phyloP scores from a whole-genome alignment of 2,329 filamentous ascomycete genomes.

The Trichophyton mentagrophytes region DNA sequence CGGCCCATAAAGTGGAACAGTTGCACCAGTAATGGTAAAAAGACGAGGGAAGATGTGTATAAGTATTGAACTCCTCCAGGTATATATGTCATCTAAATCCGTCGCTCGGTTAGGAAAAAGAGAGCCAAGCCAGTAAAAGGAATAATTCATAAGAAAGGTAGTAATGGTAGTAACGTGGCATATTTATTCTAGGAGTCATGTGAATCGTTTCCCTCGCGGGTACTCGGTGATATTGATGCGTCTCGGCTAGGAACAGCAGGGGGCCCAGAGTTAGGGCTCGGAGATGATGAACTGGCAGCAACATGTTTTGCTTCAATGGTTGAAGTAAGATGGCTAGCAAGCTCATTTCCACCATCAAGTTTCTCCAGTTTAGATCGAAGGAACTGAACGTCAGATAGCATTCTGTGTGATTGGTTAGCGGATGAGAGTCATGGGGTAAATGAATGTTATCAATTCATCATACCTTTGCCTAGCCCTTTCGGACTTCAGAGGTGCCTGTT shows the following conservation, averaged over 20 bases:
- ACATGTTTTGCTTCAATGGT: slow-evolving; percentile 29
- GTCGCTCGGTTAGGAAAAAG: background rate
- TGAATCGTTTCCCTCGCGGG: background rate
- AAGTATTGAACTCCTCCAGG: background rate
- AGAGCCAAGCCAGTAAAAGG: background rate
- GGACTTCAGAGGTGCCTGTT: slow-evolving; percentile 52
- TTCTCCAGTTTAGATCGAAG: slow-evolving; percentile 60
- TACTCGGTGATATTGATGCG: background rate
- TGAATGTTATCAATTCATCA: background rate
- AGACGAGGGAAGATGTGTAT: background rate
- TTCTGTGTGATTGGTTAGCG: slow-evolving; percentile 36
- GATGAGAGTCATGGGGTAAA: background rate
- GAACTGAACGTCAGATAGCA: slow-evolving; percentile 62
- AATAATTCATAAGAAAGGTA: background rate
- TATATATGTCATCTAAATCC: slow-evolving; percentile 2
- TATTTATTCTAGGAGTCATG: background rate
- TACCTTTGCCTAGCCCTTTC: slow-evolving; percentile 60
- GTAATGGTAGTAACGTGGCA: background rate
- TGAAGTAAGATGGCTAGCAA: slow-evolving; percentile 55
- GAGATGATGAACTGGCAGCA: slow-evolving; percentile 7
- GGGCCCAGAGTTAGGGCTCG: slow-evolving; percentile 2
- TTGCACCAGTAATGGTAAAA: background rate
- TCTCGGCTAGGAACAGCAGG: background rate
- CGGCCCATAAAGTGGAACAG: background rate
- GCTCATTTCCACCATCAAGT: slow-evolving; percentile 64